A percentile compares a stretch with the other conserved stretches of the same genome.
These are phyloP conservation scores for Nemania sp. DNA, from an alignment of 2,329 filamentous ascomycete genomes.

Conservation along the genomic window DNA sequence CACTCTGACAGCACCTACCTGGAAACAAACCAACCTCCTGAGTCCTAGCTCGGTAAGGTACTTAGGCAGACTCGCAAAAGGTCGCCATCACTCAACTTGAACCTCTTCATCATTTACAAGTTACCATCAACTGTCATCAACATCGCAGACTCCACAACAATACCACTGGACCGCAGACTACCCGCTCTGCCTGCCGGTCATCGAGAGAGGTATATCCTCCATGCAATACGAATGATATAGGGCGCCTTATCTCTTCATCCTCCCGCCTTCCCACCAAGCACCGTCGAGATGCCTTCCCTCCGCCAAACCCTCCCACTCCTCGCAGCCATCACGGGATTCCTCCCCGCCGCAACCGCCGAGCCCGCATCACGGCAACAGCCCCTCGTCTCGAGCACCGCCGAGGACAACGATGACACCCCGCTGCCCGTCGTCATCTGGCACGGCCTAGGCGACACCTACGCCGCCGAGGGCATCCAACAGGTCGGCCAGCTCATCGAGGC, in stretches of 20 bases:
- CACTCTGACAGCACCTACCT: no score
- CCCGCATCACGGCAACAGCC: slow-evolving; percentile 8
- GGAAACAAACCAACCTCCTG: no score
- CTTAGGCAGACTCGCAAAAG: no score
- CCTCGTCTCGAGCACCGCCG: slow-evolving; percentile 30
- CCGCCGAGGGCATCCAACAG: slow-evolving; percentile 72
- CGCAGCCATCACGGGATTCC: slow-evolving; percentile 26
- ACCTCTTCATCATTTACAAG: no score
- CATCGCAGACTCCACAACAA: no score
- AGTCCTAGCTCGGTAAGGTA: no score
- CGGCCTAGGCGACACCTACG: slow-evolving; percentile 75
- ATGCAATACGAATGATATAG: not conserved
- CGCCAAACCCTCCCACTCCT: slow-evolving; percentile 19
- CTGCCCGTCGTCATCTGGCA: slow-evolving; percentile 96
- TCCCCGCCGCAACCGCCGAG: slow-evolving; percentile 22
- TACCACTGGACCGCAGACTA: no score
- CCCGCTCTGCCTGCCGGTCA: not conserved
- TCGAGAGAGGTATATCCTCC: not conserved
- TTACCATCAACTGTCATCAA: no score
- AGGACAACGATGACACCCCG: slow-evolving; percentile 63
- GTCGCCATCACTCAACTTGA: no score
- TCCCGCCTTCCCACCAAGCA: not conserved
- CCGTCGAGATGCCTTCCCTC: slow-evolving; percentile 25
- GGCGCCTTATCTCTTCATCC: not conserved
- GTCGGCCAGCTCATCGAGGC: slow-evolving; percentile 73